phyloP scores from a whole-genome alignment of 768 basidiomycete species.

The Psilocybe cubensis region DNA sequence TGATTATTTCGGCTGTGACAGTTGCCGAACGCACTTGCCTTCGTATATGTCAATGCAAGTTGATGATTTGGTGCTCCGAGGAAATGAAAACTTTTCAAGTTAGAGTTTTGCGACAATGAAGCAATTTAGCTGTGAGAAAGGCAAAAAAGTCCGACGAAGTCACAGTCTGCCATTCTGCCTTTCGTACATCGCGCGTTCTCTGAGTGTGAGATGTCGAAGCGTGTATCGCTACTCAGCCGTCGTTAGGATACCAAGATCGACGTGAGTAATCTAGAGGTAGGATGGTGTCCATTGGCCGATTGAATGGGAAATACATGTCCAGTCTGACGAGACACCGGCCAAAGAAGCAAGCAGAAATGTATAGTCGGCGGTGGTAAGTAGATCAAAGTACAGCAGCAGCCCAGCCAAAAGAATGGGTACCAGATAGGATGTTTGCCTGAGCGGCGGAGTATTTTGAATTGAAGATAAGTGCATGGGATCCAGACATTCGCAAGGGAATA shows the following conservation, averaged over 20 bases:
- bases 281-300: not conserved
- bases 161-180: not conserved
- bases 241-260: conserved; percentile 3
- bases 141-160: too few species aligned
- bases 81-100: not conserved
- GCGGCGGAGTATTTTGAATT: not conserved
- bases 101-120: not conserved
- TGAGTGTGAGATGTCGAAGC: not conserved
- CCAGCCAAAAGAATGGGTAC: not conserved
- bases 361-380: not conserved
- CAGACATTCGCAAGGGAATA: too few species aligned
- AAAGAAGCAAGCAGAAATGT: not conserved
- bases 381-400: not conserved
- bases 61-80: too few species aligned
- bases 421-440: not conserved
- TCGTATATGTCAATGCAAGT: too few species aligned
- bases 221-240: not conserved
- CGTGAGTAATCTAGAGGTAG: not conserved
- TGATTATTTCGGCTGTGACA: not conserved
- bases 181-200: not conserved
- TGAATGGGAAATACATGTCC: not conserved
- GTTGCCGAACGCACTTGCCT: not conserved
- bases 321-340: not conserved
- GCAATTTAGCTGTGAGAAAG: conserved; percentile 1
- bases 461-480: not conserved